phyloP scores from a whole-genome alignment of 768 basidiomycete genomes.

The Gymnopilus dilepis region DNA sequence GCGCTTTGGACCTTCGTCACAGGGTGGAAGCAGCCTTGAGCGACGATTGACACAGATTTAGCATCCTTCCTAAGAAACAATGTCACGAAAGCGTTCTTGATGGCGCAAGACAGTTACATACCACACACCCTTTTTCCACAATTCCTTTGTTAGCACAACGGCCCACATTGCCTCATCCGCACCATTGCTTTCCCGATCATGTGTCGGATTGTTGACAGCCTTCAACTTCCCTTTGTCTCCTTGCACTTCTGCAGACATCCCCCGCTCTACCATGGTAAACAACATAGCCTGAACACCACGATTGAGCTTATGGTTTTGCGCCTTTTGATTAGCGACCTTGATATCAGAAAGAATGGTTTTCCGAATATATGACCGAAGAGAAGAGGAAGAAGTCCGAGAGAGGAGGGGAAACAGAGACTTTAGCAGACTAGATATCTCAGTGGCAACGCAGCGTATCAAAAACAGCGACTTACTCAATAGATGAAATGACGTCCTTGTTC shows the following conservation, averaged over 20 bases:
- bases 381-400: constrained; percentile 88
- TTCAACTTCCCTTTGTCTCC: constrained; percentile 85
- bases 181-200: constrained; percentile 45
- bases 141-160: constrained; percentile 87
- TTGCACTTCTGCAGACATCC: constrained; percentile 80
- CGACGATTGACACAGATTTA: constrained; percentile 91
- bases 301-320: constrained; percentile 96
- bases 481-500: constrained; percentile 91
- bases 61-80: constrained; percentile 70
- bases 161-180: constrained; percentile 98
- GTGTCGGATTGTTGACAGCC: constrained; percentile 41
- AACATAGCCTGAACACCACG: constrained; percentile 94
- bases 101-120: constrained; percentile 32
- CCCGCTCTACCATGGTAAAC: constrained; percentile 94
- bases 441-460: constrained; percentile 3
- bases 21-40: constrained; percentile 93
- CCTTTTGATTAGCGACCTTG: constrained; percentile 83
- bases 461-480: constrained; percentile 76
- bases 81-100: neutral
- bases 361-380: constrained; percentile 85
- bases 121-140: constrained; percentile 96
- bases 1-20: constrained; percentile 93
- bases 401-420: constrained; percentile 93
- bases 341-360: constrained; percentile 95
- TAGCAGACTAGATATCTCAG: constrained; percentile 63